Evolutionary conservation across 2,329 filamentous ascomycete genomes (phyloP).

Genomic region (Aspergillus terreus): DNA sequence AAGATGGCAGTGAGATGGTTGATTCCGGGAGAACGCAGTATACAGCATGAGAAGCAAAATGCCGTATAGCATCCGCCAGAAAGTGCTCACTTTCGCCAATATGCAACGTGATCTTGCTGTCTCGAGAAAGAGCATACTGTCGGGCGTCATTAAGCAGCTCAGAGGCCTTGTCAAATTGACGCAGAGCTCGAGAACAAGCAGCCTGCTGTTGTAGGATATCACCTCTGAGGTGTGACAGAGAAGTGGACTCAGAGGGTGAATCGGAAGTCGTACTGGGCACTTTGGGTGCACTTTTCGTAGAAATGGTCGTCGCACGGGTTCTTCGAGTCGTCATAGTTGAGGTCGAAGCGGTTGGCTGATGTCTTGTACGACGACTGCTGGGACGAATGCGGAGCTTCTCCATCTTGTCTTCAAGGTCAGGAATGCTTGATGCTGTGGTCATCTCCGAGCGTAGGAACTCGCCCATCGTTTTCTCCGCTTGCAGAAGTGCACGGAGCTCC

Average conservation of each 20-base stretch:
- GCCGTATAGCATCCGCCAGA: slow-evolving; percentile 36
- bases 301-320: slow-evolving; percentile 29
- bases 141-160: slow-evolving; percentile 45
- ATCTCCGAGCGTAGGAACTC: slow-evolving; percentile 36
- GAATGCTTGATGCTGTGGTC: slow-evolving; percentile 26
- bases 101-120: slow-evolving; percentile 59
- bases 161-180: slow-evolving; percentile 57
- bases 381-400: slow-evolving; percentile 37
- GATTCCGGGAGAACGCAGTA: slow-evolving; percentile 91
- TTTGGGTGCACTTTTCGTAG: slow-evolving; percentile 20
- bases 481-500: slow-evolving; percentile 48
- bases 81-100: slow-evolving; percentile 36
- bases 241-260: slow-evolving; percentile 31
- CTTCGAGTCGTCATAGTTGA: slow-evolving; percentile 23
- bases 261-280: slow-evolving; percentile 13
- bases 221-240: slow-evolving; percentile 43
- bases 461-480: slow-evolving; percentile 45
- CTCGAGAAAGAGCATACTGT: slow-evolving; percentile 38
- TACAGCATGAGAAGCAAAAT: slow-evolving; percentile 72
- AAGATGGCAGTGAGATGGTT: slow-evolving; percentile 78
- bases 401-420: slow-evolving; percentile 41
- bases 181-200: slow-evolving; percentile 42
- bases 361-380: slow-evolving; percentile 21
- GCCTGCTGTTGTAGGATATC: slow-evolving; percentile 52
- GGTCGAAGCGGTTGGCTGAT: slow-evolving; percentile 11